phyloP scores from a whole-genome alignment of 1,139 yeast species.

The Chernovozyma aurita region DNA sequence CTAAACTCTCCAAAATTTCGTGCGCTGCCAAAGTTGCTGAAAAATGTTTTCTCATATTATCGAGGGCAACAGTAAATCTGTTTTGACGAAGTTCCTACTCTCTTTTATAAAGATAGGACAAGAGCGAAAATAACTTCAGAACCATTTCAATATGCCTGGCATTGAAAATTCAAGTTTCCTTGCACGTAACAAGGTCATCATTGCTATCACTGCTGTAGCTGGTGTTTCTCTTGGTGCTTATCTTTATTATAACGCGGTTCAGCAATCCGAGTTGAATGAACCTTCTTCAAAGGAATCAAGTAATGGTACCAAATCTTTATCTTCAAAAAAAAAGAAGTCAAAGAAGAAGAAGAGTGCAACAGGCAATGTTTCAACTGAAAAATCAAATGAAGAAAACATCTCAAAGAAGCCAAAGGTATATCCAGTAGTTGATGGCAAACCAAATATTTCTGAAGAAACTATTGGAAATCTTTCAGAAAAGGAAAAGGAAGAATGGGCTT shows the following conservation, averaged over 20 bases:
- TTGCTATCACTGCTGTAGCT: conserved; percentile 56
- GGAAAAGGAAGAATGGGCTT: conserved; percentile 66
- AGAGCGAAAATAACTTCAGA: not conserved
- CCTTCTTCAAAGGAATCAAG: conserved; percentile 9
- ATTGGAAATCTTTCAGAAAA: conserved; percentile 44
- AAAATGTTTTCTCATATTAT: conserved; percentile 1
- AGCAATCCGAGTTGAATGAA: conserved; percentile 13
- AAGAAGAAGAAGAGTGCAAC: conserved; percentile 23
- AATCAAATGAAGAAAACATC: conserved; percentile 13
- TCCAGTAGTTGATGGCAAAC: conserved; percentile 55
- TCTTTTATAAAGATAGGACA: no score
- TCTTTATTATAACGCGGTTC: conserved; percentile 45
- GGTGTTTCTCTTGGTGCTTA: conserved; percentile 64
- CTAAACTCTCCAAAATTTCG: not conserved
- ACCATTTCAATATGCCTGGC: conserved; percentile 11
- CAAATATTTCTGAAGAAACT: conserved; percentile 46
- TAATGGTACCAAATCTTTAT: conserved; percentile 13
- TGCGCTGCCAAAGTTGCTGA: conserved; percentile 7
- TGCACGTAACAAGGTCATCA: conserved; percentile 54
- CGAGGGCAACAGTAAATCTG: conserved; percentile 3
- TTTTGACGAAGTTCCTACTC: no score
- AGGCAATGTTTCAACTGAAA: conserved; percentile 17
- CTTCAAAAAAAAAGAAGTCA: conserved; percentile 26
- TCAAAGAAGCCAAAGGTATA: conserved; percentile 18
- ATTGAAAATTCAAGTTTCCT: conserved; percentile 32